Evolutionary conservation across 495 filamentous ascomycete species (phyloP).

Genomic region (Penicillium bovifimosum): DNA sequence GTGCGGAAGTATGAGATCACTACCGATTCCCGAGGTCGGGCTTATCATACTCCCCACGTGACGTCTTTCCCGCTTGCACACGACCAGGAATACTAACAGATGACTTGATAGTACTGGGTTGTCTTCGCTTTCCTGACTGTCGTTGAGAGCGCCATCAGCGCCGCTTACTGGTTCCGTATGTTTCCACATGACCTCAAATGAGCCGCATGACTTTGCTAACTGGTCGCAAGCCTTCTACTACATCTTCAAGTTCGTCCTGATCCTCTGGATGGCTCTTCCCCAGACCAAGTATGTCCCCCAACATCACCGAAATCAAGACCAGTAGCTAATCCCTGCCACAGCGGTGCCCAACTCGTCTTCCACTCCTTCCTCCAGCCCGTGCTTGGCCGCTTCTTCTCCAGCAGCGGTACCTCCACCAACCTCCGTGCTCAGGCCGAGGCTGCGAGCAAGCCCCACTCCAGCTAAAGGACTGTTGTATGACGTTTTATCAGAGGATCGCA

Average conservation of each 20-base stretch:
- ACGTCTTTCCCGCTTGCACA: slow-evolving; percentile 12
- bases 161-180: slow-evolving; percentile 96
- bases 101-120: slow-evolving; percentile 79
- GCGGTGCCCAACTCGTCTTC: slow-evolving; percentile 95
- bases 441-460: slow-evolving; percentile 48
- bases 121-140: slow-evolving; percentile 91
- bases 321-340: slow-evolving; percentile 36
- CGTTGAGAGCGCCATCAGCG: slow-evolving; percentile 84
- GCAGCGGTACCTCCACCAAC: slow-evolving; percentile 74
- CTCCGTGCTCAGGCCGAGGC: slow-evolving; percentile 87
- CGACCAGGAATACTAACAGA: slow-evolving; percentile 10
- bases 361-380: slow-evolving; percentile 88
- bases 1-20: slow-evolving; percentile 10
- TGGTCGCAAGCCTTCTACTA: slow-evolving; percentile 79
- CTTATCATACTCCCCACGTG: slow-evolving; percentile 20
- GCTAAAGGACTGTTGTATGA: slow-evolving; percentile 14
- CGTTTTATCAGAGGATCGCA: slow-evolving; percentile 15
- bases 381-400: slow-evolving; percentile 82
- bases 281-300: slow-evolving; percentile 70
- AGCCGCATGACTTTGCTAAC: slow-evolving; percentile 5
- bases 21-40: slow-evolving; percentile 3
- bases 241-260: slow-evolving; percentile 96
- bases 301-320: not conserved
- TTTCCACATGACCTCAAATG: slow-evolving; percentile 4
- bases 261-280: slow-evolving; percentile 96